These are phyloP conservation scores for Metarhizium album DNA, from an alignment of 2,329 filamentous ascomycete species.

Conservation along the genomic window DNA sequence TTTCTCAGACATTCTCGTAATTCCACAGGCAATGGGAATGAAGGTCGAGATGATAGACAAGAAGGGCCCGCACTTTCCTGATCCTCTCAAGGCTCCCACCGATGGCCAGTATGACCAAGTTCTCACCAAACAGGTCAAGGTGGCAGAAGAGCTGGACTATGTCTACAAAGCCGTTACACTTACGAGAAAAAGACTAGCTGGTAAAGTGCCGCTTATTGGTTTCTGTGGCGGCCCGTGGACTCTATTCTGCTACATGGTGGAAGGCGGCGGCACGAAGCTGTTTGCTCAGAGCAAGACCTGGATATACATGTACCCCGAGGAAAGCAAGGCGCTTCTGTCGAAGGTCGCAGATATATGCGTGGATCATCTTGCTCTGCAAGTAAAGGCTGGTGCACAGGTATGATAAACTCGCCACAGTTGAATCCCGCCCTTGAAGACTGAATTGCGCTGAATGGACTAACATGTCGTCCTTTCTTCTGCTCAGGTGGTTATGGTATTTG, in stretches of 20 bases:
- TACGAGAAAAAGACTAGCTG: slow-evolving; percentile 77
- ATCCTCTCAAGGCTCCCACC: slow-evolving; percentile 66
- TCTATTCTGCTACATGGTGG: slow-evolving; percentile 96
- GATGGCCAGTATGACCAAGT: slow-evolving; percentile 76
- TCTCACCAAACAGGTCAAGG: slow-evolving; percentile 69
- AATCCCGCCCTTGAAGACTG: neutral
- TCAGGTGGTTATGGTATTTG: slow-evolving; percentile 87
- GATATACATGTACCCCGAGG: slow-evolving; percentile 81
- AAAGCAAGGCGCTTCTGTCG: slow-evolving; percentile 68
- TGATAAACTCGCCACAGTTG: slow-evolving; percentile 5
- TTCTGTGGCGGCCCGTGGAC: slow-evolving; percentile 98
- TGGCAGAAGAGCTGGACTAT: slow-evolving; percentile 75
- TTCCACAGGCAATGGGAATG: slow-evolving; percentile 98
- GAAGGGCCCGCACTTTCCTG: slow-evolving; percentile 89
- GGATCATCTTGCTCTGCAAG: slow-evolving; percentile 85
- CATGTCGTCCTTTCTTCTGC: neutral
- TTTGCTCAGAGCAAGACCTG: slow-evolving; percentile 93
- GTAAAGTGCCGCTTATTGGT: slow-evolving; percentile 84
- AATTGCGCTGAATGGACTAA: neutral
- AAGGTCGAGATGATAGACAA: slow-evolving; percentile 97
- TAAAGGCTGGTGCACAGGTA: slow-evolving; percentile 84
- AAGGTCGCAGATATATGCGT: slow-evolving; percentile 94
- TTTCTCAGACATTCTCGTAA: slow-evolving; percentile 96
- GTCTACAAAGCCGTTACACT: slow-evolving; percentile 93
- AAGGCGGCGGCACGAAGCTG: slow-evolving; percentile 90